These are phyloP conservation scores for Kockiozyma suomiensis DNA, from an alignment of 805 yeast species.

Conservation along the genomic window DNA sequence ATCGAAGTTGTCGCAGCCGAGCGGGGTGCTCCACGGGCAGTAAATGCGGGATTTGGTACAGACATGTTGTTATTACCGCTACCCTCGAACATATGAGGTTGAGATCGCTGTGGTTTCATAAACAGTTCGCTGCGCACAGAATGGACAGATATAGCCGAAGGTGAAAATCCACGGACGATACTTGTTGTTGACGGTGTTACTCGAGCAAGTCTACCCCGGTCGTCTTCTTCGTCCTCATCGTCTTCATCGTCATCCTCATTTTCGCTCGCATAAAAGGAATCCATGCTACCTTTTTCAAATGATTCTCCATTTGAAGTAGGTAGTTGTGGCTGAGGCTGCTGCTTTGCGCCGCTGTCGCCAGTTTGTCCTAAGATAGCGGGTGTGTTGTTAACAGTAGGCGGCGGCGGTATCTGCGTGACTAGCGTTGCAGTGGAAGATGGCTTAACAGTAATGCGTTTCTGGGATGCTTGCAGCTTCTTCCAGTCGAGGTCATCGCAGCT, in stretches of 20 bases:
- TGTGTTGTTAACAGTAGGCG: too few relatives aligned
- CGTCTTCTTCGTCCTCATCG: conserved; percentile 4
- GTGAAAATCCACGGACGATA: conserved; percentile 46
- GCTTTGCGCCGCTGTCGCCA: too few relatives aligned
- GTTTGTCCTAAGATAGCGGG: too few relatives aligned
- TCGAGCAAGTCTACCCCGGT: not conserved
- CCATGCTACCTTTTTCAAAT: too few relatives aligned
- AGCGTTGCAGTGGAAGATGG: too few relatives aligned
- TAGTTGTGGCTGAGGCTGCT: too few relatives aligned
- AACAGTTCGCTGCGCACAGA: conserved; percentile 32
- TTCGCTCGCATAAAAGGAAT: not conserved
- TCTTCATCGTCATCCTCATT: not conserved
- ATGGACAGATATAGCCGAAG: conserved; percentile 44
- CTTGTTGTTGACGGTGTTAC: conserved; percentile 22
- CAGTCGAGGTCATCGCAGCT: conserved; percentile 26
- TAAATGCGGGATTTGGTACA: not conserved
- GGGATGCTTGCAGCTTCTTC: conserved; percentile 8
- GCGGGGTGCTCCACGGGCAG: not conserved
- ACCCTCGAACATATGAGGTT: not conserved
- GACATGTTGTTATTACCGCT: not conserved
- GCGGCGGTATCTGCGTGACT: too few relatives aligned
- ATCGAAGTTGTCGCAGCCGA: not conserved
- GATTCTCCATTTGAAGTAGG: too few relatives aligned
- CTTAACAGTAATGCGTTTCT: not conserved
- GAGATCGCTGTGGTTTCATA: conserved; percentile 9